Evolutionary conservation across 2,329 filamentous ascomycete species (phyloP).

Genomic region (Monascus ruber): DNA sequence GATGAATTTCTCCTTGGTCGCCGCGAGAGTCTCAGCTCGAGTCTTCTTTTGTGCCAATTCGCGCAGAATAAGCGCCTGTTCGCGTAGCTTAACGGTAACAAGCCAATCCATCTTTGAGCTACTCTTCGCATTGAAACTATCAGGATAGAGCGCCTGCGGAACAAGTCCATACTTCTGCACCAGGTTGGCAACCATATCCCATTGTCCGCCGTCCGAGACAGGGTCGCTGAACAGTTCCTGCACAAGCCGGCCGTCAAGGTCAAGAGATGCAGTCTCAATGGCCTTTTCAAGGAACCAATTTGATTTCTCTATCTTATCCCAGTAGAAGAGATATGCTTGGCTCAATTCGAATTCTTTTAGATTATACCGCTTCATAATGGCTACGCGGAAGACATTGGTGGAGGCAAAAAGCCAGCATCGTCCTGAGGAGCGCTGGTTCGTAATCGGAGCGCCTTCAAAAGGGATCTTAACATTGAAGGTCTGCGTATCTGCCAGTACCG

Average conservation of each 20-base stretch:
- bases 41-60: conserved; percentile 31
- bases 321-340: conserved; percentile 81
- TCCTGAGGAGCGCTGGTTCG: conserved; percentile 70
- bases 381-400: conserved; percentile 85
- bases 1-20: conserved; percentile 61
- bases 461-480: conserved; percentile 76
- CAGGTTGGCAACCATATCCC: conserved; percentile 84
- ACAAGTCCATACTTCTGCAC: conserved; percentile 83
- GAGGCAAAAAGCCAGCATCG: conserved; percentile 87
- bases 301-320: conserved; percentile 85
- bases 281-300: conserved; percentile 84
- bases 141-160: conserved; percentile 69
- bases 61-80: conserved; percentile 66
- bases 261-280: conserved; percentile 57
- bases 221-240: conserved; percentile 57
- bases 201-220: conserved; percentile 74
- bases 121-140: conserved; percentile 66
- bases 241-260: conserved; percentile 61
- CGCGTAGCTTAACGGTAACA: conserved; percentile 75
- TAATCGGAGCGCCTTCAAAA: conserved; percentile 69
- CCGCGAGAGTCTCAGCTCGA: conserved; percentile 29
- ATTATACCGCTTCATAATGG: conserved; percentile 72
- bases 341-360: conserved; percentile 74
- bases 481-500: conserved; percentile 59
- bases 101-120: conserved; percentile 59